Evolutionary conservation across 306 rosid species (phyloP).

Genomic region (Purshia tridentata): DNA sequence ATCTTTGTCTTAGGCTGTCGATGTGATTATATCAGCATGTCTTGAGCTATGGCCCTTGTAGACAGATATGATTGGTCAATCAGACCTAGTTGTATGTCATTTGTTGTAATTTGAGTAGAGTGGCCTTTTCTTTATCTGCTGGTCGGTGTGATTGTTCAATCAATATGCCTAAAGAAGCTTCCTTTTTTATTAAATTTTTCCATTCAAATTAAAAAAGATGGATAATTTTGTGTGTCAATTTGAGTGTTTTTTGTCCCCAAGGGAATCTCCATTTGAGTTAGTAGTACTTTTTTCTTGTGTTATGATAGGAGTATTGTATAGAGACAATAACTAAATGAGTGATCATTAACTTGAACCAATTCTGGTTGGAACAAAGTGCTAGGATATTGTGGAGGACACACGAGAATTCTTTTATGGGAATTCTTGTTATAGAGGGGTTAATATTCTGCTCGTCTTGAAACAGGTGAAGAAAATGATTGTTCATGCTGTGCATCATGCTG

Average conservation of each 20-base stretch:
- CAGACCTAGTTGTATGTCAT: background rate
- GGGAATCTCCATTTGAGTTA: background rate
- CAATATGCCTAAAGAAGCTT: background rate
- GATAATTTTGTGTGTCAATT: background rate
- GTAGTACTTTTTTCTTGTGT: background rate
- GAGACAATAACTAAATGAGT: background rate
- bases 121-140: background rate
- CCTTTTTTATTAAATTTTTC: background rate
- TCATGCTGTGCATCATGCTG: constrained; percentile 35
- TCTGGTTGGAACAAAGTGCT: background rate
- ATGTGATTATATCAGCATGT: background rate
- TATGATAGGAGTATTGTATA: background rate
- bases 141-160: background rate
- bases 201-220: background rate
- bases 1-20: background rate
- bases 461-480: constrained; percentile 78
- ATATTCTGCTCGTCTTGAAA: constrained; percentile 21
- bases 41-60: background rate
- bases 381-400: background rate
- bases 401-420: background rate
- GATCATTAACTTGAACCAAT: background rate
- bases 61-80: background rate
- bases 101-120: background rate
- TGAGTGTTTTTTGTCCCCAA: background rate
- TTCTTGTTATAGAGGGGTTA: background rate